These are phyloP conservation scores for Mollisia scopiformis DNA, from an alignment of 2,329 filamentous ascomycete genomes.

Conservation along the genomic window DNA sequence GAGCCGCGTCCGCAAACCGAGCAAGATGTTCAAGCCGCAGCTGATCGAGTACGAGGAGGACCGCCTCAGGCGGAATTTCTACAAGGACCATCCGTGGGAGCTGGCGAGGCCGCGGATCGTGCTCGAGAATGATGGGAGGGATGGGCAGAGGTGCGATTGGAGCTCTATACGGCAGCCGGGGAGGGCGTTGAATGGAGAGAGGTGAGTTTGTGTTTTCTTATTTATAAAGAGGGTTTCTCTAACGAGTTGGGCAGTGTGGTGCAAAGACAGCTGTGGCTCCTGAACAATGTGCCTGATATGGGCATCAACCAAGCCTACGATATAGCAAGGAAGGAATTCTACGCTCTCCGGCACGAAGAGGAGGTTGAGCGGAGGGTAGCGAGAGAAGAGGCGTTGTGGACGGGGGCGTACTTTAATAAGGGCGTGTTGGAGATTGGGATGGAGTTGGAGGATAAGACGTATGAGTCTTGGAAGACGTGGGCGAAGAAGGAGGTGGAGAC, in stretches of 20 bases:
- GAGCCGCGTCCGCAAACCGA: constrained; percentile 60
- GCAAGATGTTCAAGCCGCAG: constrained; percentile 80
- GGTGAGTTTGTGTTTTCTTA: constrained; percentile 52
- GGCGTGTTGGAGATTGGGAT: constrained; percentile 75
- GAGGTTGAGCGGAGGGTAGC: constrained; percentile 84
- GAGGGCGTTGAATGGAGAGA: constrained; percentile 81
- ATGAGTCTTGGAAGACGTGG: constrained; percentile 86
- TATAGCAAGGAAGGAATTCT: constrained; percentile 85
- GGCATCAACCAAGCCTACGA: constrained; percentile 78
- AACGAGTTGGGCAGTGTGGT: constrained; percentile 68
- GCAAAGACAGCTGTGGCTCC: constrained; percentile 86
- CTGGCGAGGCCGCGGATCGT: constrained; percentile 85
- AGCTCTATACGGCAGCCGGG: constrained; percentile 73
- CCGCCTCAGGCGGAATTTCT: constrained; percentile 78
- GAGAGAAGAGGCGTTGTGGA: constrained; percentile 81
- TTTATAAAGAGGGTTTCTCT: constrained; percentile 7
- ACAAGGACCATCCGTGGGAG: constrained; percentile 96
- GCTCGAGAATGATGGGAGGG: constrained; percentile 83
- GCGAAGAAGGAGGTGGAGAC: constrained; percentile 55
- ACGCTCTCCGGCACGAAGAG: constrained; percentile 77
- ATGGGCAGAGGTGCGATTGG: constrained; percentile 79
- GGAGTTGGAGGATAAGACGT: constrained; percentile 78
- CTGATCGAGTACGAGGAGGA: constrained; percentile 83
- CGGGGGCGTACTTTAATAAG: constrained; percentile 88
- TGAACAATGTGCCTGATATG: constrained; percentile 63